Percentiles rank a stretch among this genome's conserved stretches.
Conservation (phyloP, 192 early-diverging fungal genomes). For the Entophlyctis helioformis region DNA sequence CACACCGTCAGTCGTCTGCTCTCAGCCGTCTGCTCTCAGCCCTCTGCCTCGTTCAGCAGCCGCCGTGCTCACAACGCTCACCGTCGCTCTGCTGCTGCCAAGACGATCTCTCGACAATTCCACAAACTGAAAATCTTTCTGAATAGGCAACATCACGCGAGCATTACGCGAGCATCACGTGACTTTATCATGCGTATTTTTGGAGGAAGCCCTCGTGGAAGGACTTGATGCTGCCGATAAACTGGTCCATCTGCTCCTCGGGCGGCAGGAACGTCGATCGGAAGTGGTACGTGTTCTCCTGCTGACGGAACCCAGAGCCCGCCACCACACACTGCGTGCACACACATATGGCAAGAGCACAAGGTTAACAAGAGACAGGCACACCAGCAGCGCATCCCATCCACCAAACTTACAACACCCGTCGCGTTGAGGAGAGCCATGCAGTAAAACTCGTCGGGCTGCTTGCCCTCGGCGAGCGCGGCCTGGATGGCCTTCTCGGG, state of each 20-base stretch:
- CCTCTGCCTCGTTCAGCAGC: no score
- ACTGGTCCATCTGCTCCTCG: slow-evolving; percentile 83
- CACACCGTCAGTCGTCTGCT: no score
- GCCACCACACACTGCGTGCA: slow-evolving; percentile 66
- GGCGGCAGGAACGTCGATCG: slow-evolving; percentile 92
- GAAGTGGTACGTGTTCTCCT: slow-evolving; percentile 85
- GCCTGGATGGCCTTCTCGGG: slow-evolving; percentile 67
- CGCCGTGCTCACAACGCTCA: no score
- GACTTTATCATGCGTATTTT: slow-evolving; percentile 37
- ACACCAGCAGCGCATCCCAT: no score
- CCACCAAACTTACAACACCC: slow-evolving; percentile 49
- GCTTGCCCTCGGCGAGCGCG: slow-evolving; percentile 54
- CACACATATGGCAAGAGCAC: background rate
- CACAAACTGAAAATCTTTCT: no score
- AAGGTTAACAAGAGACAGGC: background rate
- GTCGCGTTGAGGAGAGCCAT: slow-evolving; percentile 85
- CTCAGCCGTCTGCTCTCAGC: no score
- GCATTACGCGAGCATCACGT: no score
- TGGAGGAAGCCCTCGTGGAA: slow-evolving; percentile 79
- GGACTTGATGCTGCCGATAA: slow-evolving; percentile 57
- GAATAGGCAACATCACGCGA: no score
- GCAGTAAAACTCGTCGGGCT: slow-evolving; percentile 84
- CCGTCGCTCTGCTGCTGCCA: no score
- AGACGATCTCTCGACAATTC: no score
- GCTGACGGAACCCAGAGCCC: slow-evolving; percentile 88